phyloP scores from a whole-genome alignment of 805 yeast genomes.

The Hanseniaspora mollemarum region DNA sequence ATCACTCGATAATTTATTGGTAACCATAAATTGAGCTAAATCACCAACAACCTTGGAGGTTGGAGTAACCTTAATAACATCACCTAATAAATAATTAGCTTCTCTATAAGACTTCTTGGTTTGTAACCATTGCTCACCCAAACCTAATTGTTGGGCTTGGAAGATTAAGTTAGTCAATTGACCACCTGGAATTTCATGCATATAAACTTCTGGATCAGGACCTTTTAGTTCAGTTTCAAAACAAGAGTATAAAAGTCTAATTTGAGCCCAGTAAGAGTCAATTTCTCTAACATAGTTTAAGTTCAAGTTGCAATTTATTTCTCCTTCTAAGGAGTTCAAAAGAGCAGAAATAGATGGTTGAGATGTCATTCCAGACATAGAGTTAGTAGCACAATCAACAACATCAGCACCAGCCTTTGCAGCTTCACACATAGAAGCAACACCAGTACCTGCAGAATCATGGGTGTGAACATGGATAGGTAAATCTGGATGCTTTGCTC shows the following conservation, averaged over 20 bases:
- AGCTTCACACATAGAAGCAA: conserved; percentile 88
- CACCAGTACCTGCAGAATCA: conserved; percentile 99
- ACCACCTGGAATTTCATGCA: conserved; percentile 99
- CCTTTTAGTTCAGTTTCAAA: conserved; percentile 98
- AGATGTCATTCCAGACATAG: conserved; percentile 96
- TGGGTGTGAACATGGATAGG: conserved; percentile 99
- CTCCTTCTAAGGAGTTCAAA: conserved; percentile 83
- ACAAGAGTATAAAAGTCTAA: conserved; percentile 90
- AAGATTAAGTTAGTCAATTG: conserved; percentile 93
- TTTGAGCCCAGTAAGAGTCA: conserved; percentile 97
- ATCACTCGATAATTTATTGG: conserved; percentile 74
- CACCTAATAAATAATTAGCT: conserved; percentile 87
- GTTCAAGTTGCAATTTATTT: conserved; percentile 60
- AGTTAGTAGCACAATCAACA: conserved; percentile 93
- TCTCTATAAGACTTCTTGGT: conserved; percentile 88
- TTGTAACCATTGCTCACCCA: conserved; percentile 92
- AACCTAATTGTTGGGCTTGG: conserved; percentile 98
- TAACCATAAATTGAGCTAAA: conserved; percentile 98
- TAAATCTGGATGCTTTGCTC: conserved; percentile 79
- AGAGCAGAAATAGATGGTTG: conserved; percentile 94
- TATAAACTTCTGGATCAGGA: conserved; percentile 97
- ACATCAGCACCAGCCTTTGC: conserved; percentile 96
- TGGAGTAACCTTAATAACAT: conserved; percentile 96
- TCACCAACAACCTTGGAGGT: conserved; percentile 99
- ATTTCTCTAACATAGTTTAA: conserved; percentile 61